Base-by-base conservation (phyloP, 2,329 filamentous ascomycete species). In the Cephalotrichum gorgonifer region DNA sequence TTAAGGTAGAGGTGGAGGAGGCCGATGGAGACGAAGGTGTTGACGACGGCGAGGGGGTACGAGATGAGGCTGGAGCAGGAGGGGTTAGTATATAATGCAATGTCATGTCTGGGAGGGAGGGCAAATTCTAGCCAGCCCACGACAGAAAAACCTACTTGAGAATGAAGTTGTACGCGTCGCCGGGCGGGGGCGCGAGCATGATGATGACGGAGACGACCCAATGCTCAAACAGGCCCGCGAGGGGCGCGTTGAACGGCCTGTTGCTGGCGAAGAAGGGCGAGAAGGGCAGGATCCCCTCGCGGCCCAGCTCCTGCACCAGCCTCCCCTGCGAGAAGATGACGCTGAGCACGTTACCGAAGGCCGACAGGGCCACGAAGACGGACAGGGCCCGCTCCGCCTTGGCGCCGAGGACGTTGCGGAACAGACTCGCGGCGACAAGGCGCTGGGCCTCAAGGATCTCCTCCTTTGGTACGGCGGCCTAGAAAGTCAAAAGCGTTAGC, bases 301-400 rank as follows among this genome's bases (percentile, higher is more conserved):
- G 76, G 4, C 78, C 81, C 15, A 84, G 73, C 60, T 83, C 80
- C 61, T 83, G 81, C 0, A 81, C 80, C 5, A 85, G 66, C 48
- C 81, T 74, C 6, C 80, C 79, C 61, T 85, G 80, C 0, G 81
- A 81, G 63, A 85, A 85, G 53, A 84, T 84, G 53, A 85, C 79
- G 50, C 72, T 76, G 43, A 85, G 68, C 14, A 85, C 78, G 55
- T 85, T 85, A 26, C 81, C 82, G 54, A 83, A 80, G 4, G 81
- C 81, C 0, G 81, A 85, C 1, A 85, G 68, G 0, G 81, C 81
- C 22, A 85, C 79, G 53, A 85, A 83, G 48, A 83, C 81, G 23
- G 73, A 80, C 15, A 83, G 66, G 4, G 75, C 78, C 20, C 75
- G 70, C 63, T 81, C 78, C 14, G 79, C 79, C 1, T 62, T 58